Base-by-base conservation (phyloP, 2,329 filamentous ascomycete species). In the Hypoxylon sp. region DNA sequence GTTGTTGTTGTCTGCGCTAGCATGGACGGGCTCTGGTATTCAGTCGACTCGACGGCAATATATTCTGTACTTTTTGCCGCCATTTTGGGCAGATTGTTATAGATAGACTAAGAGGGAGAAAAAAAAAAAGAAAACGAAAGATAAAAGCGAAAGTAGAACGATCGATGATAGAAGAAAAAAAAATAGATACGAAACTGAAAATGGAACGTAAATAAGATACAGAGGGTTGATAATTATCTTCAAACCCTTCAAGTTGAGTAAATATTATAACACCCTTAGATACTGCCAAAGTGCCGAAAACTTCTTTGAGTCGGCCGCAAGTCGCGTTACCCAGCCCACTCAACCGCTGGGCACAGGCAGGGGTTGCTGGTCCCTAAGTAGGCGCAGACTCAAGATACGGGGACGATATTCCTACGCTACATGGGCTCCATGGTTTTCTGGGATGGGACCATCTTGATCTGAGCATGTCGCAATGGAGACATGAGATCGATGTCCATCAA, bases 351-450 rank as follows among this genome's bases (percentile, higher is more conserved):
- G 42, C 44, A 13, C 20, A n/a, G 41, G 20, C 52, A 56, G 51
- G 51, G 51, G 8, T 49, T 31, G n/a, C 16, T 23, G n/a, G 21
- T 50, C 34, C 45, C 34, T 49, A 57, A 45, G 35, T 50, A 51
- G 32, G 50, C 32, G 51, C 40, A 57, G 50, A 36, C 49, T 48
- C 47, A 30, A 9, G 44, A 27, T 49, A 48, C 20, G 37, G 46
- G 16, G 26, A 49, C 16, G n/a, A n/a, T n/a, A n/a, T n/a, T 16
- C 12, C 23, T 27, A 36, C 35, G 42, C 47, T 45, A 52, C 49
- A 30, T 31, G 27, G 16, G 8, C 27, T 13, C 32, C 26, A n/a
- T n/a, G n/a, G n/a, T 35, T 40, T 31, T 46, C 3, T 42, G 26
- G 34, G 34, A 35, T 30, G 26, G 21, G 44, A 40, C 29, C 17